Evolutionary conservation across 768 basidiomycete species (phyloP).

Genomic region (Crassisporium funariophilum): DNA sequence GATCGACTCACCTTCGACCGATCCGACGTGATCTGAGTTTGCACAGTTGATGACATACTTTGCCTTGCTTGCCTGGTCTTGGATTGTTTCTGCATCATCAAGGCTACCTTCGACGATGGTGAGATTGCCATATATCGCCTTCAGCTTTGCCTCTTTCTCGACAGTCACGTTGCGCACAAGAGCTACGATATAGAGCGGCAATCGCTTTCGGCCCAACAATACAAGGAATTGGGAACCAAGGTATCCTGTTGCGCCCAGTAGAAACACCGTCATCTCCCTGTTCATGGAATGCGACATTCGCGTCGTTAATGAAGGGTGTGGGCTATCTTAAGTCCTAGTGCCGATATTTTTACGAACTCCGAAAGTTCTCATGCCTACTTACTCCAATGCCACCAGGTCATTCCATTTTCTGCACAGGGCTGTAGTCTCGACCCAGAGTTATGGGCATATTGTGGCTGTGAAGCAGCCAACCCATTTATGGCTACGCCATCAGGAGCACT

Average conservation of each 20-base stretch:
- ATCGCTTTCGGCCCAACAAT: constrained; percentile 28
- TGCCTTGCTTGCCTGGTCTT: constrained; percentile 34
- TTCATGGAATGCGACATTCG: too few species aligned
- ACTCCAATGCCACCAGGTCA: too few species aligned
- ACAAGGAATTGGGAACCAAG: constrained; percentile 42
- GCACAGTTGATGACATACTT: constrained; percentile 45
- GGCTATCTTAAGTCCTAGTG: too few species aligned
- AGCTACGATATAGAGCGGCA: constrained; percentile 33
- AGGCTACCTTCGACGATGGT: constrained; percentile 39
- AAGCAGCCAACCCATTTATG: too few species aligned
- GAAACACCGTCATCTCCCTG: constrained; percentile 30
- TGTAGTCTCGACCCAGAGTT: too few species aligned
- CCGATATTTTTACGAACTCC: too few species aligned
- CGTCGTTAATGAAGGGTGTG: background rate
- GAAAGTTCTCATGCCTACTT: too few species aligned
- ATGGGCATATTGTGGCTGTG: too few species aligned
- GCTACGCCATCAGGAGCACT: too few species aligned
- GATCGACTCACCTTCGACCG: constrained; percentile 35
- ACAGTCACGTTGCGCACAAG: constrained; percentile 36
- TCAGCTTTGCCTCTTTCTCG: constrained; percentile 31
- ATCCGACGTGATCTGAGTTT: constrained; percentile 38
- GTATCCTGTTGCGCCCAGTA: constrained; percentile 47
- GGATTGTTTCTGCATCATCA: constrained; percentile 36
- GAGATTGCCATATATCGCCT: constrained; percentile 34
- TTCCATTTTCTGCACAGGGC: too few species aligned